Evolutionary conservation across 2,329 filamentous ascomycete species (phyloP).

Genomic region (Lasiodiplodia citricola): DNA sequence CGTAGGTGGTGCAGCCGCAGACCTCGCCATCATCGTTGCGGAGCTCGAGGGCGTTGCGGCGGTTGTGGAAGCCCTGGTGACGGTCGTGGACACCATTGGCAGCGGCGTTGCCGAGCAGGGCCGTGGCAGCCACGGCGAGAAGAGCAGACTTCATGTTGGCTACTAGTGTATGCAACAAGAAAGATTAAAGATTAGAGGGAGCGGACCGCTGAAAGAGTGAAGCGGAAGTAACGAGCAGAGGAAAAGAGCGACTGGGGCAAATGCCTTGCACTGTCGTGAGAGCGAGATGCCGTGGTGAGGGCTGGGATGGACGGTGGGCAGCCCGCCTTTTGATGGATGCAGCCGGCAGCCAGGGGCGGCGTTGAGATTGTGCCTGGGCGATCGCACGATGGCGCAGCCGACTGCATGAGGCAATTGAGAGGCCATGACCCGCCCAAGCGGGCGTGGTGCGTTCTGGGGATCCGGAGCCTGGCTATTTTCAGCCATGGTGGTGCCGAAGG

Average conservation of each 20-base stretch:
- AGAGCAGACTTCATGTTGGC: conserved; percentile 76
- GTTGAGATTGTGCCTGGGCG: conserved; percentile 23
- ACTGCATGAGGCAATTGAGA: conserved; percentile 23
- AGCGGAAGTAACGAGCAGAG: conserved; percentile 61
- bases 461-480: conserved; percentile 21
- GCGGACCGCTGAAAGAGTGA: conserved; percentile 90
- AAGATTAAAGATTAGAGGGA: conserved; percentile 50
- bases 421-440: not conserved
- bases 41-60: conserved; percentile 50
- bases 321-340: conserved; percentile 23
- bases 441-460: conserved; percentile 18
- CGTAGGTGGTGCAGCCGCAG: conserved; percentile 77
- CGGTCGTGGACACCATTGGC: conserved; percentile 66
- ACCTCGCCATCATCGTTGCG: conserved; percentile 49
- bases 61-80: conserved; percentile 63
- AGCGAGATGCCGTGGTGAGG: conserved; percentile 17
- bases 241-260: conserved; percentile 27
- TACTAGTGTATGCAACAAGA: conserved; percentile 38
- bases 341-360: conserved; percentile 13
- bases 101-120: conserved; percentile 57
- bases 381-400: conserved; percentile 19
- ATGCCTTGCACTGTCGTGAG: conserved; percentile 1
- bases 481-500: conserved; percentile 9
- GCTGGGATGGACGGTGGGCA: not conserved
- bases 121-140: conserved; percentile 65